Base-by-base conservation (phyloP, 2,329 filamentous ascomycete genomes). In the Tolypocladium tundrense region DNA sequence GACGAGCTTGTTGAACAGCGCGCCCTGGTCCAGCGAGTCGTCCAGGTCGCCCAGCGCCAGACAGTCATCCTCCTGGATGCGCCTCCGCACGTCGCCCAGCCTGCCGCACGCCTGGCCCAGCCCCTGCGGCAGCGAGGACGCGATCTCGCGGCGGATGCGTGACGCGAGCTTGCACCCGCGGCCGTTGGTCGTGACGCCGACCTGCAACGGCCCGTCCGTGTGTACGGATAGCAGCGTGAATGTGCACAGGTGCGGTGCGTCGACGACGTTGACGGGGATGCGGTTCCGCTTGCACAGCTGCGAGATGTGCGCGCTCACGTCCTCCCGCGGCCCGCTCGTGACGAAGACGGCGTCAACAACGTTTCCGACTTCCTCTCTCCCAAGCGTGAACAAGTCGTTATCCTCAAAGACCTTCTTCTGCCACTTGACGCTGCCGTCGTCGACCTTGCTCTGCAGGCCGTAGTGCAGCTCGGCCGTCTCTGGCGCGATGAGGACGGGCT, bases 311-410 rank as follows among this genome's bases (percentile, higher is more conserved):
- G 79, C 73, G 58, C 79, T 85, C 50, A 69, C 61, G 19, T 70
- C 65, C 59, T 79, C 73, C 62, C 76, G 66, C 67, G 86, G 77
- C 71, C 69, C 65, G 63, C 75, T 70, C 1, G 91, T 96, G 42
- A 97, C 86, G 72, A 97, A 97, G 43, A 99, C 94, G 57, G 89
- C 88, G 71, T 99, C 94, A 19, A 96, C 93, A 5, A 95, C 84
- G 57, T 75, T 69, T 61, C 83, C 86, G 11, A 96, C 86, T 59
- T 95, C 90, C 45, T 84, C 80, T 55, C 94, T 82, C n/a, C 94
- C 94, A 2, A 96, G 75, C 1, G 78, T 84, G 45, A 85, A 85
- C 56, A 97, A 72, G 69, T 97, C 88, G 0, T 76, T 73, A 42
- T 93, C 87, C 55, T 82, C 71, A 65, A 97, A 96, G 0, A 75